Evolutionary conservation across 345 rosid genomes (phyloP).

Genomic region (Anacardium occidentale): DNA sequence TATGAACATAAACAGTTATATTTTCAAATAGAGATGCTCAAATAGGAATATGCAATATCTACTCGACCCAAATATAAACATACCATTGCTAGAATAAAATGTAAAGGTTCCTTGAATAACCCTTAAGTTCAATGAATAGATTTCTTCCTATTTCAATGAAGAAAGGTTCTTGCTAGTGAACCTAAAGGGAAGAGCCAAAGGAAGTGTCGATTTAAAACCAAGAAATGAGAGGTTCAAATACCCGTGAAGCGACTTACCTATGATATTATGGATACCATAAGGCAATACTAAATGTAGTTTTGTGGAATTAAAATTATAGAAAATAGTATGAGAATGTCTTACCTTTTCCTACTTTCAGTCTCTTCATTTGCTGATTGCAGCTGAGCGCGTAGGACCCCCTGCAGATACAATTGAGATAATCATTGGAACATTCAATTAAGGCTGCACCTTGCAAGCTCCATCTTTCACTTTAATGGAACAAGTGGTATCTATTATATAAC

Average conservation of each 20-base stretch:
- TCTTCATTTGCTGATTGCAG: conserved; percentile 90
- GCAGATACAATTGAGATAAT: conserved; percentile 27
- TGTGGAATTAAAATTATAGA: neutral
- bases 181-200: neutral
- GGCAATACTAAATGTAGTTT: neutral
- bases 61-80: neutral
- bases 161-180: neutral
- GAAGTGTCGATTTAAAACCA: neutral
- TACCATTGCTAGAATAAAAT: neutral
- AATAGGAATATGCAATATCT: neutral
- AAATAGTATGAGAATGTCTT: conserved; percentile 4
- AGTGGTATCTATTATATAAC: neutral
- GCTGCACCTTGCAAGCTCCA: neutral
- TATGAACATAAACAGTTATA: neutral
- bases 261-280: neutral
- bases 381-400: conserved; percentile 85
- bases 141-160: neutral
- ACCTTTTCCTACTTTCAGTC: conserved; percentile 71
- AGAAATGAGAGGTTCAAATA: too few relatives aligned
- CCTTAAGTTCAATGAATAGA: neutral
- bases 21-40: neutral
- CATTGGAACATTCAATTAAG: conserved; percentile 7
- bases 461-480: conserved; percentile 1
- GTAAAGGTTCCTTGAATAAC: too few relatives aligned
- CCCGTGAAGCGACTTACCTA: too few relatives aligned